Conservation (phyloP, 805 yeast genomes). For the Millerago galiae region DNA sequence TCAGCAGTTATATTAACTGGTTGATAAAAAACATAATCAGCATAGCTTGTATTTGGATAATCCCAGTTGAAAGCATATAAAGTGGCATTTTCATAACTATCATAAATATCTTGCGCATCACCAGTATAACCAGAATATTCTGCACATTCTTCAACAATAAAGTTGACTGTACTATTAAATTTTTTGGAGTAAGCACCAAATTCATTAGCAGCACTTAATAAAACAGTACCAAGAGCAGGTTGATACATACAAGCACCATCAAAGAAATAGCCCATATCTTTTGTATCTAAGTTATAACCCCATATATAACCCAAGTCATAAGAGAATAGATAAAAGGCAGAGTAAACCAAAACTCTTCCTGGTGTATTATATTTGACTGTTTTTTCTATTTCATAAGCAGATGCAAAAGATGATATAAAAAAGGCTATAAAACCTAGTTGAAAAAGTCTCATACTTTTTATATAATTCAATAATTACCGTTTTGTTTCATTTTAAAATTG, state of each 20-base stretch:
- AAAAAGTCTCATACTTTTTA: neutral
- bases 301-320: neutral
- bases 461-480: too few relatives aligned
- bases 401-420: neutral
- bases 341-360: neutral
- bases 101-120: constrained; percentile 16
- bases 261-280: neutral
- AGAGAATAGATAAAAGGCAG: neutral
- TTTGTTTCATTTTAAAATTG: too few relatives aligned
- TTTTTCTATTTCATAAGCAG: neutral
- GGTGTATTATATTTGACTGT: neutral
- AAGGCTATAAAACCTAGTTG: neutral
- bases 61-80: constrained; percentile 7
- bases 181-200: constrained; percentile 7
- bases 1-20: neutral
- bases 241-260: constrained; percentile 10
- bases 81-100: constrained; percentile 27
- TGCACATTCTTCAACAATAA: neutral
- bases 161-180: constrained; percentile 10
- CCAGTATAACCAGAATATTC: neutral
- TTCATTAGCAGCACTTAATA: constrained; percentile 8
- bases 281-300: neutral
- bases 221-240: constrained; percentile 12
- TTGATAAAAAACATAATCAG: neutral
- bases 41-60: neutral